Evolutionary conservation across 257 asterid species (phyloP).

Genomic region (Parsonsia alboflavescens): DNA sequence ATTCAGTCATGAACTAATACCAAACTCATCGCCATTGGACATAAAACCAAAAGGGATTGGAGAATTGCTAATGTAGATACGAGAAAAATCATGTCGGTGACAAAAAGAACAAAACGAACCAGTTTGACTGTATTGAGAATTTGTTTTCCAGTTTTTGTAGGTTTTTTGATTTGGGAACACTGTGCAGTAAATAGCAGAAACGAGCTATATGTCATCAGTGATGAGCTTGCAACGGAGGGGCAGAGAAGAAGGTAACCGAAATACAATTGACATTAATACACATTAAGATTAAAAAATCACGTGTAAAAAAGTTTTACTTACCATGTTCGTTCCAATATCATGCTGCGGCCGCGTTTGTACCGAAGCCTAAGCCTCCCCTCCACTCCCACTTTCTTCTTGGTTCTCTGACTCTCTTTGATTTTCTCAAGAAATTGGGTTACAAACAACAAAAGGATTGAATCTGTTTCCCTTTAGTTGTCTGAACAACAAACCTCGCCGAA

Average conservation of each 20-base stretch:
- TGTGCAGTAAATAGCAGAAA: neutral
- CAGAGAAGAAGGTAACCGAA: neutral
- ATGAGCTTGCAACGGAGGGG: neutral
- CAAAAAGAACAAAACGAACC: neutral
- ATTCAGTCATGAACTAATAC: neutral
- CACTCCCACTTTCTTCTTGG: neutral
- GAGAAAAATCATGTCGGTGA: neutral
- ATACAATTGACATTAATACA: constrained; percentile 6
- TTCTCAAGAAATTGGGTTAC: neutral
- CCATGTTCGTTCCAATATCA: neutral
- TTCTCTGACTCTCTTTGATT: neutral
- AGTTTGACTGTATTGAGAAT: neutral
- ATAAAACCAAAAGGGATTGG: neutral
- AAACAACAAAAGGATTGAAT: neutral
- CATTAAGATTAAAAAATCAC: constrained; percentile 2
- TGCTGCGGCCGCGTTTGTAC: neutral
- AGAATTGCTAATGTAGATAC: neutral
- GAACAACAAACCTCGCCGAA: neutral
- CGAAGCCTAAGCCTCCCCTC: neutral
- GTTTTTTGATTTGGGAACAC: neutral
- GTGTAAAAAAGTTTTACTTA: neutral
- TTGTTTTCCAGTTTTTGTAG: neutral
- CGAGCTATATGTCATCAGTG: neutral
- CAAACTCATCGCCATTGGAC: neutral
- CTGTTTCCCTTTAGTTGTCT: neutral